Evolutionary conservation across 177 flowering plant genomes (phyloP).

Genomic region (Tripterygium wilfordii): DNA sequence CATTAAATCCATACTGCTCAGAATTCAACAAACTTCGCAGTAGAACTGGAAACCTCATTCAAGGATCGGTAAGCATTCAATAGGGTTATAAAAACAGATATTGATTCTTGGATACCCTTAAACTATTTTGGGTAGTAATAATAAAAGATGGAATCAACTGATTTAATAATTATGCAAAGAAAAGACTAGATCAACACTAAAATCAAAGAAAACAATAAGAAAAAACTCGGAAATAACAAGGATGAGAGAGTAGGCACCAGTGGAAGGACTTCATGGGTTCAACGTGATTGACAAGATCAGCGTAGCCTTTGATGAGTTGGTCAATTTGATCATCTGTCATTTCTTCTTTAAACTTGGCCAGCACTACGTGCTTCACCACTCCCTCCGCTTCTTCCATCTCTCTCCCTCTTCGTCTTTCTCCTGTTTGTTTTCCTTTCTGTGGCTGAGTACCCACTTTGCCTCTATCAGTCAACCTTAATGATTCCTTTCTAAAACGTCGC

Average conservation of each 20-base stretch:
- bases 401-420: background rate
- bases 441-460: too few relatives aligned
- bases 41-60: too few relatives aligned
- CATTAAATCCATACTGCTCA: too few relatives aligned
- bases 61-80: too few relatives aligned
- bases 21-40: too few relatives aligned
- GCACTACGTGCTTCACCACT: slow-evolving; percentile 58
- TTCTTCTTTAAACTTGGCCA: slow-evolving; percentile 70
- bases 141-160: too few relatives aligned
- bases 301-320: slow-evolving; percentile 51
- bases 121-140: too few relatives aligned
- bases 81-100: too few relatives aligned
- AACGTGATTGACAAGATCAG: slow-evolving; percentile 50
- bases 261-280: slow-evolving; percentile 70
- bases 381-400: slow-evolving; percentile 50
- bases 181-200: background rate
- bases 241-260: slow-evolving; percentile 30
- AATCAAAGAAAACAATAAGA: too few relatives aligned
- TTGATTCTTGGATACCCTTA: too few relatives aligned
- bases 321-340: slow-evolving; percentile 38
- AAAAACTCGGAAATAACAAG: background rate
- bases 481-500: too few relatives aligned
- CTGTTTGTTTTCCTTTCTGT: background rate
- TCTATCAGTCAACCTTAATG: too few relatives aligned
- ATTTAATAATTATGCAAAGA: background rate